Conservation (phyloP, 2,329 filamentous ascomycete genomes). For the Emergomyces orientalis region DNA sequence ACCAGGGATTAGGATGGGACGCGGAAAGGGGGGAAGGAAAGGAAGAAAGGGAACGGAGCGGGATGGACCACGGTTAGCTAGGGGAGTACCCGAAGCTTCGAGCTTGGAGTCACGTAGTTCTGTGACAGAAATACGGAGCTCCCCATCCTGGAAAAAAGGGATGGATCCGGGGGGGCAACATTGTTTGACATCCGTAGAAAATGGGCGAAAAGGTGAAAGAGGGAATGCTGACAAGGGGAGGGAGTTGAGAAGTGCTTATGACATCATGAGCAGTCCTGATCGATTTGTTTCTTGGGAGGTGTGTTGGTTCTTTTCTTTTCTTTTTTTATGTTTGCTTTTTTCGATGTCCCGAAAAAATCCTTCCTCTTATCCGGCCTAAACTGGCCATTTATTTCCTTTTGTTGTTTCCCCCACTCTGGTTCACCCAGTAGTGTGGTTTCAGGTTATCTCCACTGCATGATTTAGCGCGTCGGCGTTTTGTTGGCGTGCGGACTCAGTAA, state of each 20-base stretch:
- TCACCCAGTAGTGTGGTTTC: conserved; percentile 7
- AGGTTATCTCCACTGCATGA: conserved; percentile 2
- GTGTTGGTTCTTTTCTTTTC: neutral
- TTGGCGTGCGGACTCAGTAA: neutral
- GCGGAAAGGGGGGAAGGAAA: neutral
- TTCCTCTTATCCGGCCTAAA: neutral
- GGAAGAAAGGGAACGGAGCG: neutral
- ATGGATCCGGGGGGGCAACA: neutral
- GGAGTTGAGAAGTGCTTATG: neutral
- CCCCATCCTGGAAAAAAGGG: neutral
- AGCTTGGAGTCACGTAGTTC: neutral
- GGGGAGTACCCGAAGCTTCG: neutral
- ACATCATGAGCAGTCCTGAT: neutral
- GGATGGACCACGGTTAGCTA: conserved; percentile 3
- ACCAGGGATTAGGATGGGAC: neutral
- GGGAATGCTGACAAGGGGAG: neutral
- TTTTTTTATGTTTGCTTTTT: neutral
- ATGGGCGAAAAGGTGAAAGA: neutral
- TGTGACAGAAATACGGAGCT: neutral
- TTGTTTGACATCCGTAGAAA: neutral
- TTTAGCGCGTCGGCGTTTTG: conserved; percentile 2
- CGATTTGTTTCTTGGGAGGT: neutral
- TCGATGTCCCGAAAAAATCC: neutral
- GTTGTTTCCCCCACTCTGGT: neutral
- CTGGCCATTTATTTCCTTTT: neutral